Conservation (phyloP, 352 stramenopile species). For the Pythium dissotocum region DNA sequence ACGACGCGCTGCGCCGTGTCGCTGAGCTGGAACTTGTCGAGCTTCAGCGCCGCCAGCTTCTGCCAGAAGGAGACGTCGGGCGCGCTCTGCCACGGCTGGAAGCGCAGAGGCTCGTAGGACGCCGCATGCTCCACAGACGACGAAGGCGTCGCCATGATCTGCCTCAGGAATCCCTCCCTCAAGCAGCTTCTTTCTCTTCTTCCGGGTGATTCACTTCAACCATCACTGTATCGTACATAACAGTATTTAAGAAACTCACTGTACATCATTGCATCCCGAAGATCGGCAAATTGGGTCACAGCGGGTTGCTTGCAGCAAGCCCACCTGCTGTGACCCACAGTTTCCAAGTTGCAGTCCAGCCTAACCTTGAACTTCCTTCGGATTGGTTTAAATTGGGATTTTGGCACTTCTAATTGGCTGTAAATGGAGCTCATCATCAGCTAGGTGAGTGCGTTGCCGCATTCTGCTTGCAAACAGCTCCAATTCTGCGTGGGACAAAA, state of each 20-base stretch:
- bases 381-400: slow-evolving; percentile 13
- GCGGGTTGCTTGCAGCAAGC: no score
- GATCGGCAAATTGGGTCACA: slow-evolving; percentile 1
- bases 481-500: slow-evolving; percentile 1
- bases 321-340: no score
- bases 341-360: no score
- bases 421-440: slow-evolving; percentile 11
- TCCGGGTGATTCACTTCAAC: slow-evolving; percentile 25
- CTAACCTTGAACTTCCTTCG: not conserved
- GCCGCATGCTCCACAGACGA: not conserved
- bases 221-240: slow-evolving; percentile 15
- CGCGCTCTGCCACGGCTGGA: slow-evolving; percentile 81
- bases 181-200: not conserved
- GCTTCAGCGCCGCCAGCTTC: slow-evolving; percentile 71
- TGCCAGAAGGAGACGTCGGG: slow-evolving; percentile 87
- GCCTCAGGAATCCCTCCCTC: not conserved
- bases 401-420: slow-evolving; percentile 11
- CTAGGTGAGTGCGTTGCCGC: slow-evolving; percentile 6
- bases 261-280: not conserved
- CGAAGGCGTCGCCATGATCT: not conserved
- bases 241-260: not conserved
- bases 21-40: slow-evolving; percentile 79
- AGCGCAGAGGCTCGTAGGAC: slow-evolving; percentile 58
- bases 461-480: not conserved
- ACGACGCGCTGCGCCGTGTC: slow-evolving; percentile 60